Evolutionary conservation across 1,139 yeast genomes (phyloP).

Genomic region (Yamadazyma dushanensis): DNA sequence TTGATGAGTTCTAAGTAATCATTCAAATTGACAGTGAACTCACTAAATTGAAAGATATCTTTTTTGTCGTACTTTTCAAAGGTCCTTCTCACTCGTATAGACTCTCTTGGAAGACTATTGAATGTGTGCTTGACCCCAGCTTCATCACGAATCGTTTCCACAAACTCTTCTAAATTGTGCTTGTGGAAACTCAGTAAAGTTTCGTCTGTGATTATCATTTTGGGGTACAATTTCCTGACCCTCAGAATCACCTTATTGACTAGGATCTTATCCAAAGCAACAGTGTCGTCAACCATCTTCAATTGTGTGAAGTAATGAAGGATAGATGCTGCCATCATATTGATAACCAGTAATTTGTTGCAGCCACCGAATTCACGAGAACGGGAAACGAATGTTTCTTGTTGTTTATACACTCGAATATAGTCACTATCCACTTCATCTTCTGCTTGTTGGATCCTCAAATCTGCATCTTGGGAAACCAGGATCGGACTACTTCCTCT

Average conservation of each 20-base stretch:
- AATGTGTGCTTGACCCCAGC: constrained; percentile 2
- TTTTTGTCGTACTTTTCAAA: constrained; percentile 14
- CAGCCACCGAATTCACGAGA: background rate
- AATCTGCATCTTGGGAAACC: no score
- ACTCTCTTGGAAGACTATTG: constrained; percentile 17
- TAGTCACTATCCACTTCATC: background rate
- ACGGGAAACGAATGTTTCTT: background rate
- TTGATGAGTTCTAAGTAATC: constrained; percentile 12
- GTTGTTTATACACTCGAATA: constrained; percentile 1
- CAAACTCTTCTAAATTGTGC: constrained; percentile 5
- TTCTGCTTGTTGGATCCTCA: background rate
- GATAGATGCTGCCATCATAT: constrained; percentile 6
- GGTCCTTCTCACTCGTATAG: constrained; percentile 13
- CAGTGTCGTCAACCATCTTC: constrained; percentile 1
- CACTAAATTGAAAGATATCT: constrained; percentile 21
- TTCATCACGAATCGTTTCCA: constrained; percentile 4
- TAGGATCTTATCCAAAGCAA: background rate
- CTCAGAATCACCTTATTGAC: background rate
- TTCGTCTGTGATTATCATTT: background rate
- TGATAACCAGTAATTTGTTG: background rate
- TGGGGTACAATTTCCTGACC: constrained; percentile 6
- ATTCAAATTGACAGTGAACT: constrained; percentile 19
- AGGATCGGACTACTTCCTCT: no score
- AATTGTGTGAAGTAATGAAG: constrained; percentile 10
- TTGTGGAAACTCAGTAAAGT: background rate